Percentiles rank a stretch among this genome's conserved stretches.
Evolutionary conservation across 257 asterid genomes (phyloP).

Genomic region (Solanum arcanum): DNA sequence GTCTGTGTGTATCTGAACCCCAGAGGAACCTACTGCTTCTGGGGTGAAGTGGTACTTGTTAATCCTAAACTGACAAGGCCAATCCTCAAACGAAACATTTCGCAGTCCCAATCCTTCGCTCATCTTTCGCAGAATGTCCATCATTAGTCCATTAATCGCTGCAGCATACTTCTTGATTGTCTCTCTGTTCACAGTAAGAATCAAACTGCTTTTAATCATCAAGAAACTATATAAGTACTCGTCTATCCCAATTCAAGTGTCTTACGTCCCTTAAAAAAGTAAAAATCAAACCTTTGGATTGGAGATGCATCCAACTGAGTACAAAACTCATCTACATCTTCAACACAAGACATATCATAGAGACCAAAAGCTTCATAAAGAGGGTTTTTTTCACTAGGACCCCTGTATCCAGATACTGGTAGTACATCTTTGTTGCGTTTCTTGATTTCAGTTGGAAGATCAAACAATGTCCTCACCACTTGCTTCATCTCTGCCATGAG

Average conservation of each 20-base stretch:
- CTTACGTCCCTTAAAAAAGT: background rate
- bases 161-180: slow-evolving; percentile 35
- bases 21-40: slow-evolving; percentile 34
- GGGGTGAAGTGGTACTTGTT: slow-evolving; percentile 47
- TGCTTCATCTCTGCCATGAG: slow-evolving; percentile 46
- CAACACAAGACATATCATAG: slow-evolving; percentile 32
- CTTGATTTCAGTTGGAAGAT: slow-evolving; percentile 46
- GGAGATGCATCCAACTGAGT: slow-evolving; percentile 32
- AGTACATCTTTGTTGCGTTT: slow-evolving; percentile 30
- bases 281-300: slow-evolving; percentile 33
- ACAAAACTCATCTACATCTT: slow-evolving; percentile 38
- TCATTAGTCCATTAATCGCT: slow-evolving; percentile 34
- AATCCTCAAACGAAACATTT: slow-evolving; percentile 23
- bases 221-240: background rate
- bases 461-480: slow-evolving; percentile 27
- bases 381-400: slow-evolving; percentile 41
- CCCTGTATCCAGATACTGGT: slow-evolving; percentile 51
- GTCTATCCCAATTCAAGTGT: background rate
- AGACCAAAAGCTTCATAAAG: slow-evolving; percentile 62
- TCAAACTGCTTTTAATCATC: background rate
- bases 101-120: slow-evolving; percentile 35
- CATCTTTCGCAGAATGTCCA: slow-evolving; percentile 25
- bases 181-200: slow-evolving; percentile 21
- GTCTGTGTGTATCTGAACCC: slow-evolving; percentile 62
- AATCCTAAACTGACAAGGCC: slow-evolving; percentile 63